Base-by-base conservation (phyloP, 2,329 filamentous ascomycete species). In the Penicillium sp. region DNA sequence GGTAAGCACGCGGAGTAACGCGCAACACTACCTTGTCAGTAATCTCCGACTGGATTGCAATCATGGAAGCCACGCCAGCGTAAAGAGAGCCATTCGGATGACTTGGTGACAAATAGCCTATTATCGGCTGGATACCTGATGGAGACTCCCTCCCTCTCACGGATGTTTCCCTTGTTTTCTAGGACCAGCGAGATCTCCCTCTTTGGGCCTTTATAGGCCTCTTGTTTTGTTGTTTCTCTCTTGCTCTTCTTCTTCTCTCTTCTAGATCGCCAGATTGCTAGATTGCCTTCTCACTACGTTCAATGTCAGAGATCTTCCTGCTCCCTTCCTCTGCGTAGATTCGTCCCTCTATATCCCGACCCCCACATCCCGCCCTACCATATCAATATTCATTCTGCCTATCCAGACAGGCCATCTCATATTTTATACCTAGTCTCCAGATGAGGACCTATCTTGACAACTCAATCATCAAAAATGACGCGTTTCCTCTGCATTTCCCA, bases 1-100 rank as follows among this genome's bases (percentile, higher is more conserved):
- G 64, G 64, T 60, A 60, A 60, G 47, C 63, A 54, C 0, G 64
- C 62, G 64, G 64, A 66, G 64, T 56, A 55, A 47, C 33, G 14
- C 33, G 16, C 24, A 16, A 40, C 19, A n/a, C 54, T 24, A 43
- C 52, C 33, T 27, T 40, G 19, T 33, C 27, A 47, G 22, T 14
- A 35, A 50, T 18, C 18, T n/a, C 18, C 24, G 19, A 40, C 16
- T 18, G 5, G 19, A 24, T 47, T 19, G 31, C 5, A 16, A n/a
- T 4, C 3, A 24, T 44, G 19, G 52, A 53, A 37, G n/a, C n/a
- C 49, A 50, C 44, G 35, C 39, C 33, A 36, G 40, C 37, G 46
- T 19, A 39, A 16, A 13, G 4, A 16, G n/a, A 35, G 19, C 57
- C 56, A 62, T 46, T 58, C 56, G 56, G 54, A 56, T 60, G 27